phyloP scores from a whole-genome alignment of 148 eudicot species.

The Agrostemma githago region DNA sequence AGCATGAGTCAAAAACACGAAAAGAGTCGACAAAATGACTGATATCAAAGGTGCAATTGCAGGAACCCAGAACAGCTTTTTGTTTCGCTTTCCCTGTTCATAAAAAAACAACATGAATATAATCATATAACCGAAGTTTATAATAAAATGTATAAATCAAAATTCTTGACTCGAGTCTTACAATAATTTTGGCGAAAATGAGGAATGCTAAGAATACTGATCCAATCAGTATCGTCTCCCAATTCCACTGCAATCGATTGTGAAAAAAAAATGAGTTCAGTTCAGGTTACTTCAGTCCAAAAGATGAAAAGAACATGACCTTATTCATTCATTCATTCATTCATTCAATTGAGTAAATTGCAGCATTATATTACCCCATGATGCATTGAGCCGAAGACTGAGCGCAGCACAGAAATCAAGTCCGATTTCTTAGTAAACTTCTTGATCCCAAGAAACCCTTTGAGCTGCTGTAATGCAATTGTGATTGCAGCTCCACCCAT shows the following conservation, averaged over 20 bases:
- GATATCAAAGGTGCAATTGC: conserved; percentile 54
- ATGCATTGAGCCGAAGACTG: conserved; percentile 41
- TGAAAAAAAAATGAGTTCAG: neutral
- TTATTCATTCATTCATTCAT: no score
- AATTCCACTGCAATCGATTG: conserved; percentile 61
- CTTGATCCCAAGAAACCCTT: conserved; percentile 62
- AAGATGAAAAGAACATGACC: no score
- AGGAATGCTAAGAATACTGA: conserved; percentile 62
- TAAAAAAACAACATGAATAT: neutral
- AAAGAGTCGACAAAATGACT: conserved; percentile 45
- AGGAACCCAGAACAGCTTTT: conserved; percentile 56
- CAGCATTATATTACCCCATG: conserved; percentile 44
- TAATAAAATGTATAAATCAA: neutral
- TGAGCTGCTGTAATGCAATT: conserved; percentile 69
- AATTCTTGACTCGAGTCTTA: conserved; percentile 26
- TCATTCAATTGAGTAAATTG: no score
- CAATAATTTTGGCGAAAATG: conserved; percentile 64
- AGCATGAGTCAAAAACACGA: conserved; percentile 57
- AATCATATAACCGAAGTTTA: neutral
- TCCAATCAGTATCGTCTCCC: conserved; percentile 80
- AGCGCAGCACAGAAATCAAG: conserved; percentile 47
- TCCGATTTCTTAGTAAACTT: conserved; percentile 60
- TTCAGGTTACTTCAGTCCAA: no score
- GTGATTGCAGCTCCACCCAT: conserved; percentile 84
- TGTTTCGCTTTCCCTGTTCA: conserved; percentile 57